Base-by-base conservation (phyloP, 257 asterid species). In the Agastache rugosa region DNA sequence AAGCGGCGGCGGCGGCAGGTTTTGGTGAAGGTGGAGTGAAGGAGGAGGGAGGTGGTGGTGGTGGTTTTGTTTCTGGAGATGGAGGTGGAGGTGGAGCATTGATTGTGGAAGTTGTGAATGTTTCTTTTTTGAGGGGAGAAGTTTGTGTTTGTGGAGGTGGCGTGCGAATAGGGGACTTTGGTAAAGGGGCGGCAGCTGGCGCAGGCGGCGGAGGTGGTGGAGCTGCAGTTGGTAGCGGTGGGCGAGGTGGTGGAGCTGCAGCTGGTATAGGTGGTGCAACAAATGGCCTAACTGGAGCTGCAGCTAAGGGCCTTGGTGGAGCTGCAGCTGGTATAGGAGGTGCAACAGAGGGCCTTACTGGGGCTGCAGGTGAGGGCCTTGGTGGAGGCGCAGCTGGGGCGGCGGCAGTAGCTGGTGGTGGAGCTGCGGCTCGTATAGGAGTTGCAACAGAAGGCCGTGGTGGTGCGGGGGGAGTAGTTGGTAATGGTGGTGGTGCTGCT, bases 11-110 rank as follows among this genome's bases (percentile, higher is more conserved):
- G 37, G 37, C 7, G 6, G 39, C 65, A 35, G 84, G 78, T 27
- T 77, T 79, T 29, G 86, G 78, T 58, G 78, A 50, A 34, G 65
- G 19, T 27, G 41, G 79, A 34, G 64, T 4, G 42, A 75, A 63
- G 45, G 88, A 61, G 12, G 81, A 77, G 59, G 81, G 70, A 2
- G 42, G 67, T 31, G 48, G 75, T 39, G 44, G 70, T 31, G 48
- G 75, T 45, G 73, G 17, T 70, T 31, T 67, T 41, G 71, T 31
- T 73, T 68, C 54, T 53, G 66, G 51, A 29, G 74, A 34, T 27
- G 41, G 19, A 6, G 59, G 71, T 23, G 41, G 41, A 2, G 34
- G 44, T 31, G 37, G 37, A 31, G 69, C 51, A 20, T 67, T 25
- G 5, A 29, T 29, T 47, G 44, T 7, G 42, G 74, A n/a, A 20